phyloP scores from a whole-genome alignment of 2,329 filamentous ascomycete species.

The Pleoardoris graminearum region DNA sequence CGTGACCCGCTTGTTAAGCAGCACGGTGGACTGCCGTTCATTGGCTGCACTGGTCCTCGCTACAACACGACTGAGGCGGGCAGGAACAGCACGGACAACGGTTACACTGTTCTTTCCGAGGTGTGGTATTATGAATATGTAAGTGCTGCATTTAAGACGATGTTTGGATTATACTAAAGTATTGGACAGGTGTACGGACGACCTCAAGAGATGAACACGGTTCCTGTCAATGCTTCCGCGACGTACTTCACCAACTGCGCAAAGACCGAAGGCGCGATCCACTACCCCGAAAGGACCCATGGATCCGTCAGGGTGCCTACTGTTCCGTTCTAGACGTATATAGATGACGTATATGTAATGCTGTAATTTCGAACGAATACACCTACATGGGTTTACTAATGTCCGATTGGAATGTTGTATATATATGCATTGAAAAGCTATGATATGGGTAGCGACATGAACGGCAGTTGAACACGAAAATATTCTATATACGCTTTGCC shows the following conservation, averaged over 20 bases:
- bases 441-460: too few relatives aligned
- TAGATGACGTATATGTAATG: background rate
- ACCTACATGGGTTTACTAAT: too few relatives aligned
- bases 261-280: conserved; percentile 55
- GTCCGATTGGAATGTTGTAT: too few relatives aligned
- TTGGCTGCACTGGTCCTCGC: conserved; percentile 63
- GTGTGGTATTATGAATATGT: conserved; percentile 70
- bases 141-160: conserved; percentile 8
- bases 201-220: conserved; percentile 56
- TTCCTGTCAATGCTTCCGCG: conserved; percentile 55
- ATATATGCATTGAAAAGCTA: too few relatives aligned
- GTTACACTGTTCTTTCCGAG: conserved; percentile 62
- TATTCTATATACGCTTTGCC: too few relatives aligned
- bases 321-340: conserved; percentile 26
- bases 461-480: too few relatives aligned
- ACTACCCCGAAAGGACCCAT: conserved; percentile 58
- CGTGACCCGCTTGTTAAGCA: conserved; percentile 55
- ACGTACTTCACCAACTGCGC: conserved; percentile 59
- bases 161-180: conserved; percentile 1
- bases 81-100: conserved; percentile 57
- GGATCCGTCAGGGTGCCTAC: conserved; percentile 41
- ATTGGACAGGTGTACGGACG: conserved; percentile 50
- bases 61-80: conserved; percentile 65
- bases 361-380: background rate
- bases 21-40: conserved; percentile 61